Evolutionary conservation across 202 grass and related monocot genomes (phyloP).

Genomic region (Schoenoplectus triqueter): DNA sequence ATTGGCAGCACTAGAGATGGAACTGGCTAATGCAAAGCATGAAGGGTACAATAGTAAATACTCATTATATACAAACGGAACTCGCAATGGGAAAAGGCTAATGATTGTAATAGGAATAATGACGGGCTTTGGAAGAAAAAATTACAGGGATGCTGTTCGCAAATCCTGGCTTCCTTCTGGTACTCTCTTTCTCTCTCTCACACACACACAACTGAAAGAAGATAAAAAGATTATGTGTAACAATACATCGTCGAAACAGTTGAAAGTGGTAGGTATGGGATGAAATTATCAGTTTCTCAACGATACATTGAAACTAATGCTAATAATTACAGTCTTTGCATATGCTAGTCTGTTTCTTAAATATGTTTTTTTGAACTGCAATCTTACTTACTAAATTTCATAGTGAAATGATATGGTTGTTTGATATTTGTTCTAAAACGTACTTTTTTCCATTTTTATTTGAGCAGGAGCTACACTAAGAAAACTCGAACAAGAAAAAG

Average conservation of each 20-base stretch:
- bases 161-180: constrained; percentile 97
- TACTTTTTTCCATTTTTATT: constrained; percentile 21
- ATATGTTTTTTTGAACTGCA: neutral
- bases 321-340: constrained; percentile 3
- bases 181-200: constrained; percentile 36
- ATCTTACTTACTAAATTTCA: neutral
- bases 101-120: constrained; percentile 89
- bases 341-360: constrained; percentile 2
- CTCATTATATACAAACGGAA: constrained; percentile 67
- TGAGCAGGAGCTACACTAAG: constrained; percentile 79
- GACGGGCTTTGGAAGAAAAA: constrained; percentile 84
- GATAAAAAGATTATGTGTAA: neutral
- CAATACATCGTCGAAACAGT: neutral
- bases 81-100: constrained; percentile 56
- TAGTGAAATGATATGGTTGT: neutral
- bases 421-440: neutral
- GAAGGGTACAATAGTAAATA: constrained; percentile 81
- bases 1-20: constrained; percentile 87
- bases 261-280: neutral
- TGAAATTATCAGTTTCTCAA: neutral
- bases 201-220: neutral
- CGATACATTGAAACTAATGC: neutral
- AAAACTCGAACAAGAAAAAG: constrained; percentile 91
- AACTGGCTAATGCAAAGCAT: constrained; percentile 75
- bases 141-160: constrained; percentile 85